Conservation (phyloP, 2,329 filamentous ascomycete genomes). For the Immersiporthe knoxdaviesiana region DNA sequence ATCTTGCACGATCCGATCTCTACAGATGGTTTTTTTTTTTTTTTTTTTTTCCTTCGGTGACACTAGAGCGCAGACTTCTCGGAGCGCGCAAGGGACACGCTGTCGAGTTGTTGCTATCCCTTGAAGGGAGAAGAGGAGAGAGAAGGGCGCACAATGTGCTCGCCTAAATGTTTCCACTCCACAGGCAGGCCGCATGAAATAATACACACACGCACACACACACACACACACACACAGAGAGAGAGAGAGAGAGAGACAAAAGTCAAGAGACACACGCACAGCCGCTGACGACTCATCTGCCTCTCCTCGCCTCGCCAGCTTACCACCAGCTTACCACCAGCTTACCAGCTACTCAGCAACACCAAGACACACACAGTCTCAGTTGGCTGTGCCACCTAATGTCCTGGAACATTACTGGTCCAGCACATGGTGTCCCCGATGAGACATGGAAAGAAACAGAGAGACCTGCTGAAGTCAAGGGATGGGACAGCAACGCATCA, state of each 20-base stretch:
- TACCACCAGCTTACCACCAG: no score
- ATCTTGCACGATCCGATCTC: neutral
- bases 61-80: neutral
- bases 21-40: neutral
- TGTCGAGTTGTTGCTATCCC: neutral
- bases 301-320: neutral
- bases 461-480: neutral
- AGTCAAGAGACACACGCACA: neutral
- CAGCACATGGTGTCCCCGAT: constrained; percentile 1
- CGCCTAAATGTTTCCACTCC: constrained; percentile 2
- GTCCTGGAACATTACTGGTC: neutral
- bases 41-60: neutral
- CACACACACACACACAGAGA: no score
- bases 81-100: constrained; percentile 1
- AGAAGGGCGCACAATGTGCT: neutral
- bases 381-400: neutral
- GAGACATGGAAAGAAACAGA: constrained; percentile 1
- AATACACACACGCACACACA: no score
- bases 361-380: constrained; percentile 16
- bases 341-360: neutral
- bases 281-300: constrained; percentile 7
- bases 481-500: neutral
- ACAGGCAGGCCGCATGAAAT: neutral
- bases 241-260: neutral
- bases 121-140: neutral